These are phyloP conservation scores for Endotrypanum monterogeii DNA, from an alignment of 208 protist species.

Conservation along the genomic window DNA sequence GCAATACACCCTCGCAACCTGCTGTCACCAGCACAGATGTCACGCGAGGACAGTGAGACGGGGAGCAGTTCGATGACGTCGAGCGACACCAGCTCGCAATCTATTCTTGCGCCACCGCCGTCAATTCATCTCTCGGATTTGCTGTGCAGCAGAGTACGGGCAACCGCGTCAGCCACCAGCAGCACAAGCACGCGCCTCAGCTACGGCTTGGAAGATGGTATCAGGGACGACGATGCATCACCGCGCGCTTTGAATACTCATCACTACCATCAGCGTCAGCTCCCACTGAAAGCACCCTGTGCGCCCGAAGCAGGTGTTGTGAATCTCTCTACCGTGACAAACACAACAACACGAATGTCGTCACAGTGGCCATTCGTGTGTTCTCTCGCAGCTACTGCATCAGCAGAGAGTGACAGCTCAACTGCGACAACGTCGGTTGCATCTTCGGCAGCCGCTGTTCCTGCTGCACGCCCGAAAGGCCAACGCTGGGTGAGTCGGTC, in stretches of 20 bases:
- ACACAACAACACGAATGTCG: conserved; percentile 26
- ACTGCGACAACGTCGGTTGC: background rate
- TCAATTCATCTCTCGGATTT: conserved; percentile 16
- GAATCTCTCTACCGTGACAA: conserved; percentile 21
- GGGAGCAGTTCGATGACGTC: conserved; percentile 18
- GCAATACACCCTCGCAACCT: background rate
- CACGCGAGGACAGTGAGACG: background rate
- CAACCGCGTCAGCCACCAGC: background rate
- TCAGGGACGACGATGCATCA: background rate
- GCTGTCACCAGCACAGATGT: background rate
- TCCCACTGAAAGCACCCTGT: background rate
- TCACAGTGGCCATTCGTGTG: conserved; percentile 6
- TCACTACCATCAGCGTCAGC: conserved; percentile 1
- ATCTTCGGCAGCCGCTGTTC: background rate
- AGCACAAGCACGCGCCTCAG: background rate
- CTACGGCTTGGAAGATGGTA: background rate
- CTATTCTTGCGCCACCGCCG: conserved; percentile 20
- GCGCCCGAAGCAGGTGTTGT: background rate
- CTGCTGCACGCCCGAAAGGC: background rate
- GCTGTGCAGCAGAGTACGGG: conserved; percentile 5
- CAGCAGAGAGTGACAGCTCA: background rate
- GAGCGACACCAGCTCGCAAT: conserved; percentile 23
- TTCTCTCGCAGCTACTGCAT: background rate
- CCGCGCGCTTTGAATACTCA: background rate
- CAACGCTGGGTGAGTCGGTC: conserved; percentile 19